A percentile compares a stretch with the other conserved stretches of the same genome.
Evolutionary conservation across 2,329 filamentous ascomycete genomes (phyloP).

Genomic region (Bipolaris zeicola): DNA sequence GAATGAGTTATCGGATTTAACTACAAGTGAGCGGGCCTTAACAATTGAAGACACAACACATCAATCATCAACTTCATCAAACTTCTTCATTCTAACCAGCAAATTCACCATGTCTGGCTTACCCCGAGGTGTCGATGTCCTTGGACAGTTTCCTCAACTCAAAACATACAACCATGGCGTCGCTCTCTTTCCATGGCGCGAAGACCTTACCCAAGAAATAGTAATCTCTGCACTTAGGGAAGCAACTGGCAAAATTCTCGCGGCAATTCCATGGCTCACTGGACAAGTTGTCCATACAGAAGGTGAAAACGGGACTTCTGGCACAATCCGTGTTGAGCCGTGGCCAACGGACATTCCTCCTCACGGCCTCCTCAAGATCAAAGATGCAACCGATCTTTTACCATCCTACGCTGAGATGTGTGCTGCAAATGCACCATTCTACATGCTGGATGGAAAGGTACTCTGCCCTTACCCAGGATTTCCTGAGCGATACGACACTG

Average conservation of each 20-base stretch:
- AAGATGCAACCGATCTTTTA: not conserved
- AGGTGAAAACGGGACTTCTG: not conserved
- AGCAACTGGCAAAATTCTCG: not conserved
- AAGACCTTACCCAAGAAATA: not conserved
- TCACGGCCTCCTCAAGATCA: not conserved
- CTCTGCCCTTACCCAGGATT: not conserved
- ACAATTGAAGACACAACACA: not conserved
- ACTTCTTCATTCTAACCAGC: too few species aligned
- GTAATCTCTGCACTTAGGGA: not conserved
- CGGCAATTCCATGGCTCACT: not conserved
- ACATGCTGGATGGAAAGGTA: not conserved
- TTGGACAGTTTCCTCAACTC: not conserved
- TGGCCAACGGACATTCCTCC: not conserved
- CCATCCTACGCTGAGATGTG: not conserved
- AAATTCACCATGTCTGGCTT: not conserved
- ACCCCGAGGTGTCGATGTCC: not conserved
- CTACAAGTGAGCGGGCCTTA: not conserved
- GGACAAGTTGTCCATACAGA: not conserved
- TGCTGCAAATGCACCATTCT: not conserved
- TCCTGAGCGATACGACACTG: not conserved
- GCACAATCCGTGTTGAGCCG: not conserved
- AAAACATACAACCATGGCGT: constrained; percentile 1
- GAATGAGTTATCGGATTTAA: not conserved
- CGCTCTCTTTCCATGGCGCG: not conserved
- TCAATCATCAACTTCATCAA: not conserved